Base-by-base conservation (phyloP, 257 asterid genomes). In the Solanum stenotomum region DNA sequence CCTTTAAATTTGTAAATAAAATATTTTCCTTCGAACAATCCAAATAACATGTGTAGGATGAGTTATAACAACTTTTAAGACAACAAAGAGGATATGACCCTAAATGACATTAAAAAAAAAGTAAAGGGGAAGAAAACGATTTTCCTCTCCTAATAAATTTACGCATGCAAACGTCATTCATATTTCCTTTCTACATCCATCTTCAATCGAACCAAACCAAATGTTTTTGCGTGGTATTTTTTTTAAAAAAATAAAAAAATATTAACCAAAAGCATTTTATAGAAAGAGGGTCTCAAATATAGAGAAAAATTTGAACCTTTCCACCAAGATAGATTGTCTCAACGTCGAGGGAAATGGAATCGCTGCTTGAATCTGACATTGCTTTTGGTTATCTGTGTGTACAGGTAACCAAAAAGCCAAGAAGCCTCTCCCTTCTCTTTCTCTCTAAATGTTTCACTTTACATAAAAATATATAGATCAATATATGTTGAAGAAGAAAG, bases 261-360 rank as follows among this genome's bases (percentile, higher is more conserved):
- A 49, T 49, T 49, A 3, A 49, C 61, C 61, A 49, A 49, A 49
- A 49, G 9, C 61, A 49, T 49, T 49, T 49, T 15, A 16, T 49
- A 49, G 22, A 49, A 49, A 49, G 59, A 49, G 8, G 22, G 14
- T 1, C 49, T 61, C 74, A 65, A n/a, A 65, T n/a, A n/a, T 12
- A 42, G 44, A 35, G 38, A n/a, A 79, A 12, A 70, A 44, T 5
- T 49, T 27, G 63, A 85, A 92, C 94, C 94, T 92, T 88, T 86
- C 94, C 94, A 78, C 94, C 94, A 44, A 90, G 92, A 84, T 89
- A 92, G 87, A 90, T 90, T 37, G 93, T 89, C 63, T 90, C 90
- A 37, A 92, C 87, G 79, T 89, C 91, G 23, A 92, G 86, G 83
- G 89, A 88, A 89, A 92, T 89, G 87, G 88, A 88, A 88, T 89